A percentile compares a stretch with the other conserved stretches of the same genome.
Evolutionary conservation across 257 asterid species (phyloP).

Genomic region (Apocynum venetum): DNA sequence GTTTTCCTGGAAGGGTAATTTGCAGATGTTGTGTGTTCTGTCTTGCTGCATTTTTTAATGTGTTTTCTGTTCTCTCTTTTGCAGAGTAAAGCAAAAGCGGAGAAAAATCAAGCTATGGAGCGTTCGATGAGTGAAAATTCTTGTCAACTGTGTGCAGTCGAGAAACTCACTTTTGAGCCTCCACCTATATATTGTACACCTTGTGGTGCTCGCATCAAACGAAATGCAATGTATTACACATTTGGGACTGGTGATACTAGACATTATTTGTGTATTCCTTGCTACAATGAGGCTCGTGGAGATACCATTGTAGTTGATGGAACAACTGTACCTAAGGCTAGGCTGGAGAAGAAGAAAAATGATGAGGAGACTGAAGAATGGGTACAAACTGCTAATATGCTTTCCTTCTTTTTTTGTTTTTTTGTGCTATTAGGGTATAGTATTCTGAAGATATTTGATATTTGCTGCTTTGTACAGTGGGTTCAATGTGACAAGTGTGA

Average conservation of each 20-base stretch:
- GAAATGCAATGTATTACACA: slow-evolving; percentile 91
- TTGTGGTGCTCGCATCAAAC: slow-evolving; percentile 91
- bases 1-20: not conserved
- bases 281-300: slow-evolving; percentile 88
- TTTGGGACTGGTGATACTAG: slow-evolving; percentile 91
- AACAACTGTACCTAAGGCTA: slow-evolving; percentile 60
- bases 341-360: slow-evolving; percentile 84
- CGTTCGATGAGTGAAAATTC: slow-evolving; percentile 87
- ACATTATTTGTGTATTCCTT: slow-evolving; percentile 79
- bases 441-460: slow-evolving; percentile 16
- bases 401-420: not conserved
- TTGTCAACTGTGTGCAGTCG: slow-evolving; percentile 98
- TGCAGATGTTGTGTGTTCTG: not conserved
- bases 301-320: slow-evolving; percentile 76
- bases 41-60: not conserved
- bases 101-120: slow-evolving; percentile 92
- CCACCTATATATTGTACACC: slow-evolving; percentile 93
- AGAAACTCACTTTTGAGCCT: slow-evolving; percentile 94
- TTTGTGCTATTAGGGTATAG: slow-evolving; percentile 5
- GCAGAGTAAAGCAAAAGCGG: slow-evolving; percentile 95
- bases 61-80: slow-evolving; percentile 19
- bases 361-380: slow-evolving; percentile 97
- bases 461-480: slow-evolving; percentile 68
- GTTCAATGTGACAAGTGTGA: slow-evolving; percentile 99
- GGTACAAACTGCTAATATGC: slow-evolving; percentile 37